Evolutionary conservation across 2,329 filamentous ascomycete species (phyloP), one percentile per base, ranked within the genome.

Genomic region (Calonectria fujianensis): DNA sequence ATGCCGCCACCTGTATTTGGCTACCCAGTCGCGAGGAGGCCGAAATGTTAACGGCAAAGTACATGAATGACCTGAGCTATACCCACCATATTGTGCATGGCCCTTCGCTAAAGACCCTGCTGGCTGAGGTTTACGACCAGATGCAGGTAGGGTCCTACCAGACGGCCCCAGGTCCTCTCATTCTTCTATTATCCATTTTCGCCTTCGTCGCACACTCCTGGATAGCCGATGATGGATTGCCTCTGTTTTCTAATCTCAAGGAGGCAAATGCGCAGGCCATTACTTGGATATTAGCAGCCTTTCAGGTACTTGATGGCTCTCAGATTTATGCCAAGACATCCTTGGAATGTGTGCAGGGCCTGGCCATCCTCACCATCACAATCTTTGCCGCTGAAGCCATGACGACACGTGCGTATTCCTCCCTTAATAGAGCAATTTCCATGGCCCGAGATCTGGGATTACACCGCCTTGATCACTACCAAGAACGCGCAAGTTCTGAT

Each of bases 401-500:
- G 27, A 78, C 79, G 0, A 35, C 67, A 32, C 72, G 77, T n/a
- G 68, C 74, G 4, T 76, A 76, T 37, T 70, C 69, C n/a, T 74
- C 51, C 20, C 24, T 79, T 14, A 76, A 61, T 20, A 71, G 76
- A 50, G 75, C 79, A 7, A 79, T 79, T 13, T 66, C 70, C 0
- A 77, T 81, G 32, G 66, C 72, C 9, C 79, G 79, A 16, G 79
- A 81, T 27, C 79, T 87, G 8, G 80, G 81, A 4, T 57, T 88
- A 5, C 86, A 88, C 75, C 79, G 86, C 10, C 75, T 87, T 0
- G 87, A 88, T 64, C 80, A 84, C 24, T 76, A 82, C 3, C 73
- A 78, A 6, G 73, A 75, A 6, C 63, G 71, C 4, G 32, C 76
- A 2, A 71, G 73, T 9, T 76, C 75, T 1, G 57, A 75, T 18